These are phyloP conservation scores for Priceomyces castillae DNA, from an alignment of 805 yeast species.

Conservation along the genomic window DNA sequence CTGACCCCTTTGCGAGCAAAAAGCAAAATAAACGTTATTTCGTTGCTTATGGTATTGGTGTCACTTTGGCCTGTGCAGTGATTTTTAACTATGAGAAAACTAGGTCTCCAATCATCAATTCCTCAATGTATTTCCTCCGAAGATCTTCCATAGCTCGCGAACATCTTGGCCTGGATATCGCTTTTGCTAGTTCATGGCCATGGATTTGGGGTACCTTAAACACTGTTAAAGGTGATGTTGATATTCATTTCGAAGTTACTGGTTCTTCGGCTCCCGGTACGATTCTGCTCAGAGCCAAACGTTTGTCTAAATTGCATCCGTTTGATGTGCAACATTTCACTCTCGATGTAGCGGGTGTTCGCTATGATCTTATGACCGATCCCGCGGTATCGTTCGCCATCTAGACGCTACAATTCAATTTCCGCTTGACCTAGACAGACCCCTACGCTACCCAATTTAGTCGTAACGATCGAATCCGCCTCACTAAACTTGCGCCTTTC, in stretches of 20 bases:
- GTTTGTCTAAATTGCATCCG: constrained; percentile 54
- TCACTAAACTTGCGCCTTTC: no score
- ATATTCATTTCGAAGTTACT: constrained; percentile 64
- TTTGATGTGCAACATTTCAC: constrained; percentile 34
- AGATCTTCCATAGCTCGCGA: constrained; percentile 65
- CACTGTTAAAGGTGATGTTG: constrained; percentile 77
- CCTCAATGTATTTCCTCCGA: constrained; percentile 82
- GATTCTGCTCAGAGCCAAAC: constrained; percentile 66
- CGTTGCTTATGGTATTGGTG: constrained; percentile 39
- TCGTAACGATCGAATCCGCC: no score
- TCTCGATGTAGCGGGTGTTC: constrained; percentile 23
- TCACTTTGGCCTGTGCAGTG: constrained; percentile 41
- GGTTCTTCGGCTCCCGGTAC: constrained; percentile 61
- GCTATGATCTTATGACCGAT: constrained; percentile 28
- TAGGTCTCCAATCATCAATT: constrained; percentile 82
- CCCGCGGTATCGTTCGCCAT: constrained; percentile 27
- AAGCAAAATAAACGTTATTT: constrained; percentile 55
- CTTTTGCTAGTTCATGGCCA: constrained; percentile 72
- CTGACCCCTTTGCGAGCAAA: constrained; percentile 66
- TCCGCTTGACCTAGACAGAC: neutral
- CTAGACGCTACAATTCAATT: constrained; percentile 9
- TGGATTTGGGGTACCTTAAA: constrained; percentile 88
- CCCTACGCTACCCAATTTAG: no score
- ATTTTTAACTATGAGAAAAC: constrained; percentile 93
- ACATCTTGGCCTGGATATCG: constrained; percentile 70